Evolutionary conservation across 192 early-diverging fungal species (phyloP), one percentile per base, ranked within the genome.

Genomic region (Gaertneriomyces sp.): DNA sequence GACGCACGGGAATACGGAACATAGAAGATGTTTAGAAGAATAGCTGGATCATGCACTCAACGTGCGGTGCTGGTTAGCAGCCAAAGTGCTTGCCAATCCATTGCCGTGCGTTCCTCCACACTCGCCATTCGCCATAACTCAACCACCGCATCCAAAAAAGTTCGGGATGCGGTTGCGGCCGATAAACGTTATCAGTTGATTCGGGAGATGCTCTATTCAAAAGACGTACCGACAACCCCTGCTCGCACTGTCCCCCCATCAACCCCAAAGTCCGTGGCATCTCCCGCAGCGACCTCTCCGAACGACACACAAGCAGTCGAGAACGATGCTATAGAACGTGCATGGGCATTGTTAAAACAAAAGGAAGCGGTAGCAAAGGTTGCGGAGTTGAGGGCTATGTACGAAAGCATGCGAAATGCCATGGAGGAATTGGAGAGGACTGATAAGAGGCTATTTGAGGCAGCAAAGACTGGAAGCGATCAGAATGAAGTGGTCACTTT

Each of bases 341-440:
- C 68, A 52, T 79, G 77, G 77, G 58, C 64, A 17, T 14, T 74
- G 11, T 55, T 52, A 44, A 76, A 73, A 69, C 43, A 64, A 53
- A 53, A 57, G 53, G 81, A 82, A 61, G 75, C 73, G 2, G 59
- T 51, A 14, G 56, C 60, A 33, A 65, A 63, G 53, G 70, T 74
- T 17, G 63, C 50, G 41, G 64, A 71, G 12, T 17, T 82, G 49
- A 58, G 68, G 20, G 50, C 40, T 6, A 75, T 74, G 63, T 82
- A 79, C 58, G 42, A 54, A 25, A 53, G 60, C 19, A 79, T 82
- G 73, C 70, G 75, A 38, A 25, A 41, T 50, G 81, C 81, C 16
- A 82, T 79, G 74, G 75, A 75, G 63, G 72, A 77, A 58, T 61
- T 82, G 33, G 66, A 82, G 61, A 65, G 53, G 45, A 68, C 69